These are phyloP conservation scores for Lactarius deliciosus DNA, from an alignment of 768 basidiomycete species.

Conservation along the genomic window DNA sequence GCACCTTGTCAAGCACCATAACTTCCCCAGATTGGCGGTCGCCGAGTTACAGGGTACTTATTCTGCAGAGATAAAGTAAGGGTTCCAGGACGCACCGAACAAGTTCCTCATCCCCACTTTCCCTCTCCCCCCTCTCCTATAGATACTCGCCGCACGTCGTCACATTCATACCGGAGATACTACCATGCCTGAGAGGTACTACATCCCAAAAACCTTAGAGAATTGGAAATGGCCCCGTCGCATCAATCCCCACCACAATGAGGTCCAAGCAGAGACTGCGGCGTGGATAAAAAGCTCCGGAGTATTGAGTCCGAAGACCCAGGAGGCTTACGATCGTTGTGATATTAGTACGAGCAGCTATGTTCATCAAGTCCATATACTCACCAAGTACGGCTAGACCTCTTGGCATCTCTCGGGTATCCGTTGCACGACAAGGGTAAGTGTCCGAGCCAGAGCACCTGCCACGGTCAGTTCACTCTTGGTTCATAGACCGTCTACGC, in stretches of 20 bases:
- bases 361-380: not conserved
- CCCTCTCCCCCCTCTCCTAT: not conserved
- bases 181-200: slow-evolving; percentile 3
- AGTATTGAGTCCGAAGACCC: slow-evolving; percentile 18
- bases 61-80: no score
- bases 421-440: slow-evolving; percentile 19
- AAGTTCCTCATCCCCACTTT: not conserved
- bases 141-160: not conserved
- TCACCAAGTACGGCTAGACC: slow-evolving; percentile 14
- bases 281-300: slow-evolving; percentile 25
- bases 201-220: slow-evolving; percentile 15
- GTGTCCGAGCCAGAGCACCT: no score
- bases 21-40: no score
- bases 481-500: slow-evolving; percentile 20
- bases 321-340: slow-evolving; percentile 21
- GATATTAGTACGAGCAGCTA: slow-evolving; percentile 24
- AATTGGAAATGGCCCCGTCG: slow-evolving; percentile 28
- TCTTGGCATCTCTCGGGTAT: slow-evolving; percentile 27
- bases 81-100: not conserved
- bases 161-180: not conserved
- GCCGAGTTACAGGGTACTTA: no score
- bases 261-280: slow-evolving; percentile 17
- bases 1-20: no score
- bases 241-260: slow-evolving; percentile 25
- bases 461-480: not conserved